These are phyloP conservation scores for Globisporangium irregulare DNA, from an alignment of 352 stramenopile genomes.

Conservation along the genomic window DNA sequence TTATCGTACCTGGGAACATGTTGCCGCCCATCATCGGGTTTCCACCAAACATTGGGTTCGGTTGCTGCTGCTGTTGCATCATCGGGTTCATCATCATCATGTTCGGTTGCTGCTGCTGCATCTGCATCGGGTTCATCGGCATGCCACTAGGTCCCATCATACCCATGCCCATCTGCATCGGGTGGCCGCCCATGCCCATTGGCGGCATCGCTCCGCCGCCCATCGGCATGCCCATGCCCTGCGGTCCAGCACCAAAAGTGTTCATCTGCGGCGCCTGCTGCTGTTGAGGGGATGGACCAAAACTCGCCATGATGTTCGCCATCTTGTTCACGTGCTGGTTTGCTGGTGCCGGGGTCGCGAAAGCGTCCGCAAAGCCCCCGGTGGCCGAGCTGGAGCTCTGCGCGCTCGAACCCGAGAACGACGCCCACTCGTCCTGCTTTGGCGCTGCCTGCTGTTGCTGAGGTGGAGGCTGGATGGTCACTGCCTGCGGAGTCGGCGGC, in stretches of 20 bases:
- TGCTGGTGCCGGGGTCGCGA: conserved; percentile 33
- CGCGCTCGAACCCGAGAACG: conserved; percentile 55
- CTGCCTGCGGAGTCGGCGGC: conserved; percentile 24
- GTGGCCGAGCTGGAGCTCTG: conserved; percentile 25
- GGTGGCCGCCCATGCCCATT: conserved; percentile 34
- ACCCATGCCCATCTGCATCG: conserved; percentile 25
- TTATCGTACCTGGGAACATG: conserved; percentile 46
- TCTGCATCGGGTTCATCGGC: conserved; percentile 44
- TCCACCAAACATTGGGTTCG: conserved; percentile 30
- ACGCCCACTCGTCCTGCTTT: conserved; percentile 74
- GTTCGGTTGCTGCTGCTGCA: conserved; percentile 8
- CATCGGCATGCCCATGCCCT: conserved; percentile 44
- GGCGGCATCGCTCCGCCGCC: conserved; percentile 34
- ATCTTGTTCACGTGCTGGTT: conserved; percentile 73
- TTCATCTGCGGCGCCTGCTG: conserved; percentile 28
- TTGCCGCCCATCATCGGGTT: conserved; percentile 45
- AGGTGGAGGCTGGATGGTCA: conserved; percentile 12
- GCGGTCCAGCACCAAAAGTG: conserved; percentile 12
- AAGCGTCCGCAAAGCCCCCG: conserved; percentile 38
- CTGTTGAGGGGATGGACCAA: conserved; percentile 32
- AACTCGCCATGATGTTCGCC: conserved; percentile 88
- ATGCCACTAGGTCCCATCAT: conserved; percentile 21
- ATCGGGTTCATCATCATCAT: conserved; percentile 33
- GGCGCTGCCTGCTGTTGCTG: conserved; percentile 14
- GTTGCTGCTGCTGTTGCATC: conserved; percentile 34